Conservation (phyloP, 306 rosid species). For the Pueraria montana region DNA sequence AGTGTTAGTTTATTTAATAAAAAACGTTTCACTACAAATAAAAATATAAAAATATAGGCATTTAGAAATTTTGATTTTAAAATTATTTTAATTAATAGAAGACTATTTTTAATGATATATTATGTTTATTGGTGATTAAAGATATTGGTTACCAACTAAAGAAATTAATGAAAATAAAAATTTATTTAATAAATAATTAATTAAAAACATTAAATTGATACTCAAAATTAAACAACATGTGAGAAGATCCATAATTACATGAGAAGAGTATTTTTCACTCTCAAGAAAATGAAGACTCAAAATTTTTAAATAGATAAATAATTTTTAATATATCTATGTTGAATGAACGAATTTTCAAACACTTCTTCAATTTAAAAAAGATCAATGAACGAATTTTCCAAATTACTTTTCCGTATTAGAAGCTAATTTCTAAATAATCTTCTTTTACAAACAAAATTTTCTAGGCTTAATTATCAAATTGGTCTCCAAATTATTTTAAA, state of each 20-base stretch:
- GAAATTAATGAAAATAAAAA: neutral
- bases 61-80: neutral
- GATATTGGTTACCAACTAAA: neutral
- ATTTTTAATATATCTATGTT: neutral
- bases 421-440: neutral
- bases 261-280: neutral
- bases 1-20: neutral
- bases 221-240: neutral
- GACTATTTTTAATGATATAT: neutral
- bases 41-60: neutral
- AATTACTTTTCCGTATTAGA: neutral
- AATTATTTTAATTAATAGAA: neutral
- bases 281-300: neutral
- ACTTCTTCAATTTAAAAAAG: neutral
- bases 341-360: neutral
- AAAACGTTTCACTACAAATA: neutral
- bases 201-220: neutral
- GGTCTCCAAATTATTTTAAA: too few relatives aligned
- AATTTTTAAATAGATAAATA: neutral
- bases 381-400: neutral
- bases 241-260: neutral
- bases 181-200: too few relatives aligned
- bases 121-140: neutral
- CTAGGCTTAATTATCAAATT: too few relatives aligned
- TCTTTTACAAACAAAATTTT: neutral